phyloP scores from a whole-genome alignment of 352 stramenopile species.

The Globisporangium mamillatum region DNA sequence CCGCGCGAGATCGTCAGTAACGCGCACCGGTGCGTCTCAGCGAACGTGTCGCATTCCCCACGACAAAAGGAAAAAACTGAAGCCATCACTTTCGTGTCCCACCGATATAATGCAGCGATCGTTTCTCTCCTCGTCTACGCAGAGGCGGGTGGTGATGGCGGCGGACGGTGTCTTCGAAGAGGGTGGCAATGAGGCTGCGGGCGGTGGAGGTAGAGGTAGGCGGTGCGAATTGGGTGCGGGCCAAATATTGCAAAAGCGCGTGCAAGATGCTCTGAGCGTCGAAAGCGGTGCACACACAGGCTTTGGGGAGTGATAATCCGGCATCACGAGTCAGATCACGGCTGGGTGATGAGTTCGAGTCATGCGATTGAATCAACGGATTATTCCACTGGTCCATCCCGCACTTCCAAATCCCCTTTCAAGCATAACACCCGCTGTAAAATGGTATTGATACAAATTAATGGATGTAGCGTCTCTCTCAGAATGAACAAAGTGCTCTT shows the following conservation, averaged over 20 bases:
- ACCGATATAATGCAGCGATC: neutral
- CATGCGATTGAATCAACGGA: neutral
- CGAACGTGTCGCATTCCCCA: neutral
- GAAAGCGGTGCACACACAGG: no score
- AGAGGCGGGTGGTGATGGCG: neutral
- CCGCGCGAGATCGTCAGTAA: neutral
- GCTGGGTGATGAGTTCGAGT: neutral
- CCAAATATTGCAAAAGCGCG: neutral
- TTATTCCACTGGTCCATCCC: neutral
- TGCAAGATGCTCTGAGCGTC: neutral
- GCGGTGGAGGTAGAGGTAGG: no score
- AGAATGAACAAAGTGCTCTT: neutral
- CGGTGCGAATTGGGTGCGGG: neutral
- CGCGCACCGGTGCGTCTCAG: neutral
- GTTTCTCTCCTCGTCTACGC: neutral
- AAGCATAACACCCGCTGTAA: neutral
- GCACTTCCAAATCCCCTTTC: neutral
- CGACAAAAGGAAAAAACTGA: neutral
- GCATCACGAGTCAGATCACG: neutral
- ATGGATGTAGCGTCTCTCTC: neutral
- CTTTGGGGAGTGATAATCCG: neutral
- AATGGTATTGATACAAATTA: neutral
- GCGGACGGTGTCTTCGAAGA: neutral
- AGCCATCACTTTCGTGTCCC: conserved; percentile 7
- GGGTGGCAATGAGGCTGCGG: no score